These are phyloP conservation scores for Pichia sp. DNA, from an alignment of 1,139 yeast genomes.

Conservation along the genomic window DNA sequence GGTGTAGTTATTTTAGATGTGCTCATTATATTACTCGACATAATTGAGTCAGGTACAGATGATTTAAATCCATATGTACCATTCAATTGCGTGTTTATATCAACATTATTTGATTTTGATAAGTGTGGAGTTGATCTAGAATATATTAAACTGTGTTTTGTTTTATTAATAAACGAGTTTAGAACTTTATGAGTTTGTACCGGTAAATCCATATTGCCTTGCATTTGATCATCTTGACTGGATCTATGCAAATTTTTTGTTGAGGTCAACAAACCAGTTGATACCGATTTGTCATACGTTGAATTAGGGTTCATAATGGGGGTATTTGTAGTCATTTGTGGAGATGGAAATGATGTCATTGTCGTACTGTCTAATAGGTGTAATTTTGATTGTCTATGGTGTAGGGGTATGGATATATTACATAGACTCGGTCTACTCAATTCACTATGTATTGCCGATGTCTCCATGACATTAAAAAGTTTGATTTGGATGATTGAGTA, in stretches of 20 bases:
- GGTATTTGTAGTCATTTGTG: conserved; percentile 38
- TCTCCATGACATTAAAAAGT: not conserved
- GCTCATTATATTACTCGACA: conserved; percentile 2
- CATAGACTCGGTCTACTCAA: not conserved
- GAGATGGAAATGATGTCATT: conserved; percentile 60
- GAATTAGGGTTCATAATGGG: not conserved
- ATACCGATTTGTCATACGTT: not conserved
- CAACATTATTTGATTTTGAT: conserved; percentile 23
- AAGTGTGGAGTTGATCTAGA: conserved; percentile 27
- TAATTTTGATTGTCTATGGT: conserved; percentile 40
- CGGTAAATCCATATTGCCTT: not conserved
- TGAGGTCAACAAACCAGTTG: not conserved
- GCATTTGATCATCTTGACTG: not conserved
- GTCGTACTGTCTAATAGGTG: conserved; percentile 57
- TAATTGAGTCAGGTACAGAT: conserved; percentile 3
- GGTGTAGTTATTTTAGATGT: conserved; percentile 8
- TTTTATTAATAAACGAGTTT: not conserved
- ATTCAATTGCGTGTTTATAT: not conserved
- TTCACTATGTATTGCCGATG: not conserved
- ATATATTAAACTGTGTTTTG: conserved; percentile 15
- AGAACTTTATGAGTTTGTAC: not conserved
- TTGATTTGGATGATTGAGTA: too few relatives aligned
- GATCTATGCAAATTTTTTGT: not conserved
- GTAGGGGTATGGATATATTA: conserved; percentile 2
- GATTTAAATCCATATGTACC: not conserved